A percentile compares a stretch with the other conserved stretches of the same genome.
Conservation (phyloP, 2,329 filamentous ascomycete genomes). For the Alternaria sp. region DNA sequence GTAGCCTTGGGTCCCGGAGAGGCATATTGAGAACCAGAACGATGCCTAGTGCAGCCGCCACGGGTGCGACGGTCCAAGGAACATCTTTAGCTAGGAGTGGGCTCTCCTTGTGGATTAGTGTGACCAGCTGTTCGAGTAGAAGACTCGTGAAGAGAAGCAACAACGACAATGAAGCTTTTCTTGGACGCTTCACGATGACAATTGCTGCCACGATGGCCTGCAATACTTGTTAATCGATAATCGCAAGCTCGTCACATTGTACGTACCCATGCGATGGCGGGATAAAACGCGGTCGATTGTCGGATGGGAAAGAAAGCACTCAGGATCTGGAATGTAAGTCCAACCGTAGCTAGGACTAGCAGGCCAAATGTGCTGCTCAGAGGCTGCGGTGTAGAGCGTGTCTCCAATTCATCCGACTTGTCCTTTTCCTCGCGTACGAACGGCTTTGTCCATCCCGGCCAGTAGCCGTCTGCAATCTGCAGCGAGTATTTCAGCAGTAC, state of each 20-base stretch:
- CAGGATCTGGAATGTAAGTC: conserved; percentile 34
- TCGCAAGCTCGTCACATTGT: background rate
- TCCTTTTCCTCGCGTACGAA: conserved; percentile 53
- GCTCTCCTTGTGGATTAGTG: conserved; percentile 31
- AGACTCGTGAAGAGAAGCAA: conserved; percentile 47
- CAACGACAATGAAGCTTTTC: conserved; percentile 49
- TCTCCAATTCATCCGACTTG: conserved; percentile 38
- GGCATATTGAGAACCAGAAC: conserved; percentile 70
- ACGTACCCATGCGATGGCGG: conserved; percentile 45
- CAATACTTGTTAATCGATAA: conserved; percentile 17
- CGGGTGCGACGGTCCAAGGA: conserved; percentile 42
- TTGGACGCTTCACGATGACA: conserved; percentile 49
- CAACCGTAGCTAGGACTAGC: conserved; percentile 31
- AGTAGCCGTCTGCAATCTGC: conserved; percentile 38
- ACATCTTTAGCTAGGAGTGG: conserved; percentile 40
- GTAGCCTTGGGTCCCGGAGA: conserved; percentile 65
- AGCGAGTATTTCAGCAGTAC: conserved; percentile 48
- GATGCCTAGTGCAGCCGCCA: conserved; percentile 56
- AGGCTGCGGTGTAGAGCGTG: conserved; percentile 36
- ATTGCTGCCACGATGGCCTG: conserved; percentile 47
- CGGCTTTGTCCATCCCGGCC: conserved; percentile 58
- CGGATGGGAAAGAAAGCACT: conserved; percentile 28
- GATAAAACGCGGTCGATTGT: conserved; percentile 29
- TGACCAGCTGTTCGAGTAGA: conserved; percentile 44
- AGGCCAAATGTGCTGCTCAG: conserved; percentile 32